phyloP scores from a whole-genome alignment of 331 rosid genomes.

The Malus hybrid region DNA sequence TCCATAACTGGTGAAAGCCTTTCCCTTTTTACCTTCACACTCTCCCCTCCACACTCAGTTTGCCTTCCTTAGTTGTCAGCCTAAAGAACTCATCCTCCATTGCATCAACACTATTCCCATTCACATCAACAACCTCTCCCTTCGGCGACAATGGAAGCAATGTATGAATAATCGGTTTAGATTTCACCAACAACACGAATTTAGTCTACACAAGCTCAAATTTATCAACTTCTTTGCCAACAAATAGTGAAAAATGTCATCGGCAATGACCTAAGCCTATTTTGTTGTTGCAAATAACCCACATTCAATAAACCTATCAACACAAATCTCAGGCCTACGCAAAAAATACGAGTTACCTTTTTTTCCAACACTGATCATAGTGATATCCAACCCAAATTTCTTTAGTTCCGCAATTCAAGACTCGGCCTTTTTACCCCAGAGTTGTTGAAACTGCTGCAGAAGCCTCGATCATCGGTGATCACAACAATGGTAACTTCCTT shows the following conservation, averaged over 20 bases:
- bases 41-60: constrained; percentile 45
- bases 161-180: constrained; percentile 59
- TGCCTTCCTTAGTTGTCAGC: constrained; percentile 58
- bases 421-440: constrained; percentile 34
- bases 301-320: constrained; percentile 22
- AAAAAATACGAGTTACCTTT: constrained; percentile 32
- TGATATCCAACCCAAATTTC: constrained; percentile 35
- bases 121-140: constrained; percentile 40
- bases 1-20: constrained; percentile 44
- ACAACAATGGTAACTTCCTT: constrained; percentile 29
- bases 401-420: constrained; percentile 37
- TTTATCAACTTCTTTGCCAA: constrained; percentile 69
- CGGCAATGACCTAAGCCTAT: constrained; percentile 72
- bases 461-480: constrained; percentile 26
- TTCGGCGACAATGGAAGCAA: constrained; percentile 57
- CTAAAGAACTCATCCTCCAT: constrained; percentile 62
- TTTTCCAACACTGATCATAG: constrained; percentile 64
- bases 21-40: constrained; percentile 10
- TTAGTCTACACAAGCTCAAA: constrained; percentile 69
- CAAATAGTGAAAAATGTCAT: constrained; percentile 55
- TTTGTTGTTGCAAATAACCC: constrained; percentile 31
- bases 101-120: constrained; percentile 56
- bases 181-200: constrained; percentile 53
- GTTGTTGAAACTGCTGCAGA: constrained; percentile 34
- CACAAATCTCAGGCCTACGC: constrained; percentile 14